Percentiles rank a stretch among this genome's conserved stretches.
Evolutionary conservation across 2,329 filamentous ascomycete genomes (phyloP).

Genomic region (Colletotrichum sp.): DNA sequence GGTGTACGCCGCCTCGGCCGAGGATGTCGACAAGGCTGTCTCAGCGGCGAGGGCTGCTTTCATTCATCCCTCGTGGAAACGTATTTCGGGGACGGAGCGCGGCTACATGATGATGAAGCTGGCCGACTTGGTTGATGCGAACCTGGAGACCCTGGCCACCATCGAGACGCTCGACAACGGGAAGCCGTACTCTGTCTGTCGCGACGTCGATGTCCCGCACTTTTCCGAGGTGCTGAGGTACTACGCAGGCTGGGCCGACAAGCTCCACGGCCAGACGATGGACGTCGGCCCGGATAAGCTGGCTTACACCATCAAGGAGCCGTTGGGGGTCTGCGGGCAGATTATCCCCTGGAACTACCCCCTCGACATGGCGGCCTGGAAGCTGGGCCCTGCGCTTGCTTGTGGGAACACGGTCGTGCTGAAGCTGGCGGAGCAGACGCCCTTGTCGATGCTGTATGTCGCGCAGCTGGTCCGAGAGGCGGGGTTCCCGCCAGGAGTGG

Average conservation of each 20-base stretch:
- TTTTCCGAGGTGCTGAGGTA: slow-evolving; percentile 64
- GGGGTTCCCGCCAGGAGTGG: slow-evolving; percentile 74
- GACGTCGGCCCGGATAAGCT: slow-evolving; percentile 73
- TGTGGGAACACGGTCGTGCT: slow-evolving; percentile 64
- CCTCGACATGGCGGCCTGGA: slow-evolving; percentile 77
- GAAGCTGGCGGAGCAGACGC: slow-evolving; percentile 67
- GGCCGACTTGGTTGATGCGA: slow-evolving; percentile 69
- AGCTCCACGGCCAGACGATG: slow-evolving; percentile 80
- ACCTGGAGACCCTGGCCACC: slow-evolving; percentile 56
- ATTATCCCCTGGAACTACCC: slow-evolving; percentile 88
- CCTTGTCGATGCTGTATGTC: slow-evolving; percentile 64
- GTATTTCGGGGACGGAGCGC: slow-evolving; percentile 70
- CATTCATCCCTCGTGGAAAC: slow-evolving; percentile 69
- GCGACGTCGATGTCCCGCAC: slow-evolving; percentile 66
- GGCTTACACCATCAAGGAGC: slow-evolving; percentile 78
- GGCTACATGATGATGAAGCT: slow-evolving; percentile 73
- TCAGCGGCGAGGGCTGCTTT: slow-evolving; percentile 73
- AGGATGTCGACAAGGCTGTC: slow-evolving; percentile 75
- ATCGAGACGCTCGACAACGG: slow-evolving; percentile 82
- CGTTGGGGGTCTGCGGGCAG: slow-evolving; percentile 76
- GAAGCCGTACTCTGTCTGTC: slow-evolving; percentile 72
- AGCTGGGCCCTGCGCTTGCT: slow-evolving; percentile 61
- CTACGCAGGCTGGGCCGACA: slow-evolving; percentile 82
- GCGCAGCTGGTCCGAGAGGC: slow-evolving; percentile 69
- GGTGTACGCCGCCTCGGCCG: slow-evolving; percentile 70